Conservation (phyloP, 129 eudicot genomes). For the Artemisia argyi region DNA sequence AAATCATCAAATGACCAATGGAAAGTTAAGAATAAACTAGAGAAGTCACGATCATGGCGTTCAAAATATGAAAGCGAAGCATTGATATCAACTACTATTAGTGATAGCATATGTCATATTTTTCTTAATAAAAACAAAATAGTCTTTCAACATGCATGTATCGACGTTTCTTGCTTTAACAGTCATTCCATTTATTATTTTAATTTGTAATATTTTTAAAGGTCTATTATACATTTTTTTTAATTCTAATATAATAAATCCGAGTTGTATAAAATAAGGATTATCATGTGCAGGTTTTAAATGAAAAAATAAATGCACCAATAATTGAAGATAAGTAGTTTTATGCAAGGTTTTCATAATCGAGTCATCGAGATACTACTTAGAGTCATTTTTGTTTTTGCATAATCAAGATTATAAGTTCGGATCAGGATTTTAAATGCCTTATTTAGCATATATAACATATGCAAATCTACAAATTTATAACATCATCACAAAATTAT, state of each 20-base stretch:
- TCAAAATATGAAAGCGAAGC: slow-evolving; percentile 26
- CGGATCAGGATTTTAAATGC: too few species aligned
- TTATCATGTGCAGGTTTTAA: too few species aligned
- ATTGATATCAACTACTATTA: slow-evolving; percentile 29
- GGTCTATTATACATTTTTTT: background rate
- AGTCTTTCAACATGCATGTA: background rate
- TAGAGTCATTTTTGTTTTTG: too few species aligned
- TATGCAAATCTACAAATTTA: too few species aligned
- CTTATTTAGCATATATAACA: too few species aligned
- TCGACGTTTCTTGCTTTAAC: slow-evolving; percentile 23
- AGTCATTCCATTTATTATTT: background rate
- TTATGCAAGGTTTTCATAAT: too few species aligned
- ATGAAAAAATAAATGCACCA: too few species aligned
- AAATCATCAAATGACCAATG: background rate
- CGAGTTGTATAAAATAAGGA: too few species aligned
- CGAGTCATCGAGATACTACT: too few species aligned
- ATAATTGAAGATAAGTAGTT: too few species aligned
- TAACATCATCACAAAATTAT: too few species aligned
- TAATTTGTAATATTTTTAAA: background rate
- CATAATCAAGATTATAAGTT: too few species aligned
- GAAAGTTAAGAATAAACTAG: slow-evolving; percentile 3
- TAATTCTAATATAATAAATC: background rate
- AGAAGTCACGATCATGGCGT: slow-evolving; percentile 27
- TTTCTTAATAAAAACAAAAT: slow-evolving; percentile 9
- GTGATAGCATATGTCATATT: background rate